A percentile compares a stretch with the other conserved stretches of the same genome.
Evolutionary conservation across 2,329 filamentous ascomycete genomes (phyloP).

Genomic region (Aspergillus udagawae): DNA sequence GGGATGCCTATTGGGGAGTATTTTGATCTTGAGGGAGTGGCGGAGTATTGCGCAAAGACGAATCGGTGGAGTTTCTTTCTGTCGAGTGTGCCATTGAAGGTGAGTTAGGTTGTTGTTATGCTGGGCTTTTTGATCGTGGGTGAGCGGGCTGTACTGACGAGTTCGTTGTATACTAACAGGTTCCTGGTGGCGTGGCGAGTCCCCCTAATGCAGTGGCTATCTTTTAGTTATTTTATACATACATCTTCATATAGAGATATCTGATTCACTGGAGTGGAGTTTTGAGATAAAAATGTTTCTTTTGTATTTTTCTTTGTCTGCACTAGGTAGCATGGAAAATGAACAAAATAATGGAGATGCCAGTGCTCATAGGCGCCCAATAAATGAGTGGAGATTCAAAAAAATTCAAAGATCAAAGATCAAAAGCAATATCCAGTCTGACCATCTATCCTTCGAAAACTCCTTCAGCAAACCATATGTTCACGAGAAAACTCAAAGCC

Average conservation of each 20-base stretch:
- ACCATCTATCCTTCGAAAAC: not conserved
- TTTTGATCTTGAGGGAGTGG: constrained; percentile 42
- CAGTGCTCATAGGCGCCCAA: not conserved
- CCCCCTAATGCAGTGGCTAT: constrained; percentile 46
- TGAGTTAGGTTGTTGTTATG: constrained; percentile 11
- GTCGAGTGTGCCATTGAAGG: constrained; percentile 46
- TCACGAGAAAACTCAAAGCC: not conserved
- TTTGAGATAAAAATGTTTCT: not conserved
- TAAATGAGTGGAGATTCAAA: not conserved
- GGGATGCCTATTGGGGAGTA: constrained; percentile 46
- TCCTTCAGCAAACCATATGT: not conserved
- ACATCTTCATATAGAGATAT: not conserved
- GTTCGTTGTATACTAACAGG: constrained; percentile 15
- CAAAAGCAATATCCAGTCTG: not conserved
- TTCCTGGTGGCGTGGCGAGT: constrained; percentile 45
- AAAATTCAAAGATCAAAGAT: not conserved
- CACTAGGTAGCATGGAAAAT: not conserved
- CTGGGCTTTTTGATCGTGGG: not conserved
- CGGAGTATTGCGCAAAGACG: constrained; percentile 33
- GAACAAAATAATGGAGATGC: not conserved
- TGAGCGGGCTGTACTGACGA: not conserved
- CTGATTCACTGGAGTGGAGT: not conserved
- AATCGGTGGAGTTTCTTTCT: constrained; percentile 47
- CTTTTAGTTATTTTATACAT: constrained; percentile 24
- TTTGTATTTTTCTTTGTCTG: not conserved